These are phyloP conservation scores for Boletus sp. DNA, from an alignment of 768 basidiomycete species.

Conservation along the genomic window DNA sequence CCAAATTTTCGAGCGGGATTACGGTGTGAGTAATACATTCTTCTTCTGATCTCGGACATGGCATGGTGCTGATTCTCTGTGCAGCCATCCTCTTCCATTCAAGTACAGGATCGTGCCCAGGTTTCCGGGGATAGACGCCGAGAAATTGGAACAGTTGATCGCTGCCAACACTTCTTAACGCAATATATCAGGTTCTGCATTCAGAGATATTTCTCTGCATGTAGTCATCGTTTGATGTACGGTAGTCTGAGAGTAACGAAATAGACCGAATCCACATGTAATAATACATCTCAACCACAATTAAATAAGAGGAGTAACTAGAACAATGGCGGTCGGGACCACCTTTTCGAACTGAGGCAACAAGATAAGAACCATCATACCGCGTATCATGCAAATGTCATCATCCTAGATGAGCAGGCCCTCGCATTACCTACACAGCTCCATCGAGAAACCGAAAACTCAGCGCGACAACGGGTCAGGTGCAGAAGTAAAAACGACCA, in stretches of 20 bases:
- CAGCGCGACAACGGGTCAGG: background rate
- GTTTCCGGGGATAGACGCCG: background rate
- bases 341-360: background rate
- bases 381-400: background rate
- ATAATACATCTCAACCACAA: background rate
- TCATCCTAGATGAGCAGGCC: background rate
- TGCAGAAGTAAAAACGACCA: slow-evolving; percentile 16
- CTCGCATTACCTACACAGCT: background rate
- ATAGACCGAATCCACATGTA: background rate
- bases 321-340: background rate
- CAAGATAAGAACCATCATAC: background rate
- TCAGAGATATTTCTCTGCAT: background rate
- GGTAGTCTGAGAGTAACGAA: background rate
- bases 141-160: slow-evolving; percentile 3
- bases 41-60: background rate
- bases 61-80: background rate
- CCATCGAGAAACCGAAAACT: background rate
- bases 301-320: background rate
- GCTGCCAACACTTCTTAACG: background rate
- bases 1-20: background rate
- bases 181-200: background rate
- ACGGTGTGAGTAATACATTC: background rate
- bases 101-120: background rate
- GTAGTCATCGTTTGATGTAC: background rate
- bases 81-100: slow-evolving; percentile 7